Base-by-base conservation (phyloP, 2,329 filamentous ascomycete genomes). In the Pseudohalonectria lignicola region DNA sequence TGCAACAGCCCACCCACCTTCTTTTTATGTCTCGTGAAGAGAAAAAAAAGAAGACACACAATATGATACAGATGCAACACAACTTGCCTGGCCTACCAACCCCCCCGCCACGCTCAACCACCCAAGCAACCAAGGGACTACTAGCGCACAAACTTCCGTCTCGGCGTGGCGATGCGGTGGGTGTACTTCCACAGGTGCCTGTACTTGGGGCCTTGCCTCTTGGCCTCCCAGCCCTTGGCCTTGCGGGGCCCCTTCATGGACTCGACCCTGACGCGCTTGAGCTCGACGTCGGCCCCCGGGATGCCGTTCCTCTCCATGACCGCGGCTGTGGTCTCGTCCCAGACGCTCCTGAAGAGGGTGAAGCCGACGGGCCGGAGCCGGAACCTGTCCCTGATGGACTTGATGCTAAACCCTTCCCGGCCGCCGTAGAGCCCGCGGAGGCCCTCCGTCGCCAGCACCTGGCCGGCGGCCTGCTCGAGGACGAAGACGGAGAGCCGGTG, bases 401-500 rank as follows among this genome's bases (percentile, higher is more conserved):
- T 79, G 43, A 94, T 64, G 40, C 71, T 79, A 63, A 94, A 93
- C 31, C 33, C 30, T 15, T 37, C 15, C 17, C 31, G 28, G 23
- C 31, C 45, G 17, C 56, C 49, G 53, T 74, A 69, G 17, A 67
- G 57, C 47, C 71, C 62, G 50, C 69, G 70, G 31, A 86, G 61
- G 41, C 66, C 62, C 29, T 63, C 64, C 19, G 72, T 60, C 51
- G 86, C 76, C 45, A 87, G 53, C 4, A 59, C 62, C 44, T 70
- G 51, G 39, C 71, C 76, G 37, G 77, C 65, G 37, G 72, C 66
- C 60, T 98, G 92, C 63, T 94, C 77, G 36, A 96, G 67, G 17
- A 98, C 66, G 55, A 92, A 82, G 43, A 96, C 64, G 34, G 81
- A 80, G 39, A 96, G 69, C 37, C 92, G 83, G 61, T 96, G 92